These are phyloP conservation scores for Trichoderma endophyticum DNA, from an alignment of 2,329 filamentous ascomycete species.

Conservation along the genomic window DNA sequence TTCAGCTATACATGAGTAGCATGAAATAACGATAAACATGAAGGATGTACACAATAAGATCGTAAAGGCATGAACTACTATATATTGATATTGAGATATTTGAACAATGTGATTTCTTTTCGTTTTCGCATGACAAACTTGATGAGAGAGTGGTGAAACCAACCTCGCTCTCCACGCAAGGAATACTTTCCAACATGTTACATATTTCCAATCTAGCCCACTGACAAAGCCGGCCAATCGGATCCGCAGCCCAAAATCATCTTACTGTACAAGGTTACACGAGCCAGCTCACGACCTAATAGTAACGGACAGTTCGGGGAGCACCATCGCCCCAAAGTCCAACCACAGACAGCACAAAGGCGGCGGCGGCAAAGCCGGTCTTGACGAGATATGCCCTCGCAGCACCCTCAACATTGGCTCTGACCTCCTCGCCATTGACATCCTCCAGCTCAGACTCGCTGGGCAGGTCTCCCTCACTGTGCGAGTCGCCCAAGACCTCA, in stretches of 20 bases:
- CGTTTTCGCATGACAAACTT: not conserved
- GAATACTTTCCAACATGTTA: not conserved
- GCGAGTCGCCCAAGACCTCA: constrained; percentile 60
- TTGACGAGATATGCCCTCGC: constrained; percentile 53
- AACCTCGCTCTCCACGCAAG: not conserved
- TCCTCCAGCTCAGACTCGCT: constrained; percentile 51
- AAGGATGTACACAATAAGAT: not conserved
- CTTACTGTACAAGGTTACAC: not conserved
- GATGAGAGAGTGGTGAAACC: constrained; percentile 3
- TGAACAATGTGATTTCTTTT: not conserved
- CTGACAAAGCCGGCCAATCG: not conserved
- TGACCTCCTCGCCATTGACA: constrained; percentile 62
- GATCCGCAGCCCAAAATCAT: not conserved
- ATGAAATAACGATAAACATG: not conserved
- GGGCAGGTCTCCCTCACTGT: constrained; percentile 40
- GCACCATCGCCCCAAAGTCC: constrained; percentile 65
- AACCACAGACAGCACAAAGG: constrained; percentile 59
- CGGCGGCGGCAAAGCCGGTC: constrained; percentile 52
- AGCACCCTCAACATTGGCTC: constrained; percentile 54
- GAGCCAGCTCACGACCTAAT: constrained; percentile 4
- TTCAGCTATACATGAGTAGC: not conserved
- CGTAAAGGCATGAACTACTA: not conserved
- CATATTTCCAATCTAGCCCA: constrained; percentile 1
- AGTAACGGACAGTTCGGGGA: constrained; percentile 31
- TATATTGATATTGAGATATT: not conserved